Evolutionary conservation across 2,329 filamentous ascomycete genomes (phyloP).

Genomic region (Penicillium sclerotiorum): DNA sequence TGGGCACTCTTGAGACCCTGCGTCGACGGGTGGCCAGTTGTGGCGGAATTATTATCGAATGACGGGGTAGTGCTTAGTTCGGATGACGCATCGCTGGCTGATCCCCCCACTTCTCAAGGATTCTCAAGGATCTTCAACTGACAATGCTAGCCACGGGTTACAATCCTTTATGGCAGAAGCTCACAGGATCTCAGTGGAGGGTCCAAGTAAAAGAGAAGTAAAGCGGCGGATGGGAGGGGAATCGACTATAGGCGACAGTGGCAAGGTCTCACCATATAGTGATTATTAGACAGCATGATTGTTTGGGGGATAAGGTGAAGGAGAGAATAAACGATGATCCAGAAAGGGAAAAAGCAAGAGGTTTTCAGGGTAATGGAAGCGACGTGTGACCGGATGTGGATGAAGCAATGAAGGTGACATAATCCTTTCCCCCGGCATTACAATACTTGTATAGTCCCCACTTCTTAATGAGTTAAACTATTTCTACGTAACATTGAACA

Average conservation of each 20-base stretch:
- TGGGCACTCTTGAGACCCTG: not conserved
- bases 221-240: not conserved
- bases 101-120: conserved; percentile 23
- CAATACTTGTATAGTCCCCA: not conserved
- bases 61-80: conserved; percentile 23
- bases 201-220: not conserved
- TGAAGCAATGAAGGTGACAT: conserved; percentile 25
- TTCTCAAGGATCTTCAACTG: conserved; percentile 11
- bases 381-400: conserved; percentile 24
- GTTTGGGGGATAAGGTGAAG: not conserved
- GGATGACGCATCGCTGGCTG: conserved; percentile 27
- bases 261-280: conserved; percentile 4
- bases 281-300: conserved; percentile 5
- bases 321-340: not conserved
- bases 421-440: conserved; percentile 14
- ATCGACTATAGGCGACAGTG: conserved; percentile 11
- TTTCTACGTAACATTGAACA: not conserved
- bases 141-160: too few relatives aligned
- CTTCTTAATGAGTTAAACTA: not conserved
- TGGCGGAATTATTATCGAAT: conserved; percentile 24
- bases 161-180: too few relatives aligned
- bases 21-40: conserved; percentile 16
- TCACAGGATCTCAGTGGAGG: too few relatives aligned
- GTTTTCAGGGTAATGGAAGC: conserved; percentile 7
- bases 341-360: conserved; percentile 1